Evolutionary conservation across 1,139 yeast species (phyloP).

Genomic region (Candida tetrigidarum): DNA sequence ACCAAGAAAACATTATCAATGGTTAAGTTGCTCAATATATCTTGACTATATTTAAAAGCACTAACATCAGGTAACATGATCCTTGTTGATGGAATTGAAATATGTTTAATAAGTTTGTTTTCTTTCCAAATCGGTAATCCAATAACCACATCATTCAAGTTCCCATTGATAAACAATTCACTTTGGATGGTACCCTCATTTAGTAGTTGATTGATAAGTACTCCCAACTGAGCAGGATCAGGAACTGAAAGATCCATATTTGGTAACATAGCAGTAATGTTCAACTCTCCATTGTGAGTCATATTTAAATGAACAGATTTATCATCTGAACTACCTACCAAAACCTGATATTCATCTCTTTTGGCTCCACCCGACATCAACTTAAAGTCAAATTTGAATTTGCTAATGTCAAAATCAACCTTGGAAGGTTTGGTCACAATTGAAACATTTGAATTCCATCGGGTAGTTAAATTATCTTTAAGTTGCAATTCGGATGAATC

Average conservation of each 20-base stretch:
- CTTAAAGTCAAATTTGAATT: constrained; percentile 19
- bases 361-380: too few relatives aligned
- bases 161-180: constrained; percentile 10
- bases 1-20: constrained; percentile 28
- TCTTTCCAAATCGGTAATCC: constrained; percentile 25
- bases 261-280: constrained; percentile 4
- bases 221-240: neutral
- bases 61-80: constrained; percentile 3
- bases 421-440: constrained; percentile 15
- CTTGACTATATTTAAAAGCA: constrained; percentile 3
- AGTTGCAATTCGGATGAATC: constrained; percentile 17
- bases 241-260: constrained; percentile 3
- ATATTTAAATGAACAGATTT: constrained; percentile 17
- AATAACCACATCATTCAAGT: constrained; percentile 23
- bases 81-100: constrained; percentile 17
- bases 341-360: constrained; percentile 6
- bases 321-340: constrained; percentile 20
- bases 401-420: constrained; percentile 21
- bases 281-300: constrained; percentile 4
- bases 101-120: constrained; percentile 20
- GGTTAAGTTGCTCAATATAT: constrained; percentile 20
- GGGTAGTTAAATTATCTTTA: constrained; percentile 18
- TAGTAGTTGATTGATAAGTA: neutral
- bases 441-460: constrained; percentile 5
- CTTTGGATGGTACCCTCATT: neutral